Evolutionary conservation across 2,329 filamentous ascomycete species (phyloP), one percentile per base, ranked within the genome.

Genomic region (Apiospora koreana): DNA sequence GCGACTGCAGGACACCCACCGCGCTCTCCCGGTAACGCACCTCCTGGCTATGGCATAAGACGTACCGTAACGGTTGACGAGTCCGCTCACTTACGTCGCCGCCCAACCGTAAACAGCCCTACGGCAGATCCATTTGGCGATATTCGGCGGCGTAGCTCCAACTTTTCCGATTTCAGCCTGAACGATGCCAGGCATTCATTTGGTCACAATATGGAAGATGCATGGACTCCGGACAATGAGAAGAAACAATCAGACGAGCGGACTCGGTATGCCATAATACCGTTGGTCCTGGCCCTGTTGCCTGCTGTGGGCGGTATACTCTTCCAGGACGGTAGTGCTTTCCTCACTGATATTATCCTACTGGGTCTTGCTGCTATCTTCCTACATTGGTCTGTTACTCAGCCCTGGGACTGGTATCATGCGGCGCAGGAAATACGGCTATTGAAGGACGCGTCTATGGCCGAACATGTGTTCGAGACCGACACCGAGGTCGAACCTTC

Each of bases 361-460:
- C 83, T 98, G 42, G 90, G 88, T 2, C 81, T 98, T 72, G 93
- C 93, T 2, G 93, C 92, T 5, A 87, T 98, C 62, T 97, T 98
- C 77, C 84, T 98, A 72, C 95, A 97, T 79, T 98, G 94, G 94
- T 95, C 93, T 66, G 92, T 98, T 58, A 92, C 94, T 69, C 86
- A 96, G 74, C 95, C 95, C 75, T 98, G 95, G 95, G 86, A 89
- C 68, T 94, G 92, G 92, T 94, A 94, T 80, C 86, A 89, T 74
- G 89, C 91, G 2, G 91, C 92, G 0, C 92, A 93, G 76, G 84
- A 88, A 70, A 81, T 92, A 46, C 87, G 88, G 42, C 81, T 87
- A 35, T 71, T 75, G 21, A 81, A 83, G 31, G 86, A 89, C 64
- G 84, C 89, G 77, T 74, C 77, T 21, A 79, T 77, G 54, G 70